Evolutionary conservation across 306 rosid species (phyloP), one percentile per base, ranked within the genome.

Genomic region (Casuarina cunninghamiana): DNA sequence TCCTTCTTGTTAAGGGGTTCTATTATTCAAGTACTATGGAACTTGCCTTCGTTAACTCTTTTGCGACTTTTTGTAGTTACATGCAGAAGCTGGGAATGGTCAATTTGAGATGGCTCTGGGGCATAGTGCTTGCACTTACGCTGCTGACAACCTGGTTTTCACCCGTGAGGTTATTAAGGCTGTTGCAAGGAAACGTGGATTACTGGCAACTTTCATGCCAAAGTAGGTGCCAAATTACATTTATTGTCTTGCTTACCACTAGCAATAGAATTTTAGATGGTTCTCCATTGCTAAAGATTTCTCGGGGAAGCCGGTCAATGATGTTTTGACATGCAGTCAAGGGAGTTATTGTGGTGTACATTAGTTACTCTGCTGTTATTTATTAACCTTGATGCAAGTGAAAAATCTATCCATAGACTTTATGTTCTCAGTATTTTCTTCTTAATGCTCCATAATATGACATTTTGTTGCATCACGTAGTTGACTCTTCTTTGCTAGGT

Each of bases 31-130:
- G 71, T 71, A 46, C 70, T 46, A 26, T 41, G 71, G 48, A 35
- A 63, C 65, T 55, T 26, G 45, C 63, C 73, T 80, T 73, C 75
- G 37, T 77, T 43, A 68, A 46, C 50, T 69, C 13, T 65, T 53
- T 54, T 75, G 73, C 9, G 67, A 39, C 16, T 58, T 60, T 69
- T 72, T 76, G 69, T 76, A 94, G 98, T 10, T 94, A 69, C 97
- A 94, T 77, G 90, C 96, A 48, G 98, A 94, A 80, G 77, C 92
- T 83, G 98, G 91, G 73, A 90, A 88, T 78, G 98, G 98, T 55
- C 98, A 94, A 83, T 92, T 87, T 84, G 98, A 94, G 84, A 7
- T 94, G 74, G 88, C 79, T 83, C 67, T 80, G 69, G 91, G 90
- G 63, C 86, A 92, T 78, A 79, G 85, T 13, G n/a, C 51, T 74